Conservation (phyloP, 306 rosid genomes). For the Malus sieversii region DNA sequence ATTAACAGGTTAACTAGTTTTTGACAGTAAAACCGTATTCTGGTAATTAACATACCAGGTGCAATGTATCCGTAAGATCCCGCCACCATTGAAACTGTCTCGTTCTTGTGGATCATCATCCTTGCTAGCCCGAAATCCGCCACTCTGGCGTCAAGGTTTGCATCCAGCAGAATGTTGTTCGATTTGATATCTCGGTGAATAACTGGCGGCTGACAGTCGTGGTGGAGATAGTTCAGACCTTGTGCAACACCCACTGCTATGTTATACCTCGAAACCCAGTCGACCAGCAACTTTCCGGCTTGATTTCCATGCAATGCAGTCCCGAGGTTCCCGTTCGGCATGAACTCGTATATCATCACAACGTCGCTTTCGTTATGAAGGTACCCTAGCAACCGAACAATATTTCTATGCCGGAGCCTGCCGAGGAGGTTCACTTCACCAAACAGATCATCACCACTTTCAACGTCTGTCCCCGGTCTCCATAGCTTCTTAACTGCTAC, state of each 20-base stretch:
- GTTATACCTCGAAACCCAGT: slow-evolving; percentile 86
- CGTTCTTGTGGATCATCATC: slow-evolving; percentile 69
- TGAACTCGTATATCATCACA: slow-evolving; percentile 71
- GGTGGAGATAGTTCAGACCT: slow-evolving; percentile 79
- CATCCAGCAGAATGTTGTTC: slow-evolving; percentile 82
- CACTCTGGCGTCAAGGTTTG: slow-evolving; percentile 65
- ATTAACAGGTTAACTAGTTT: background rate
- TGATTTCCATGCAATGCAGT: slow-evolving; percentile 66
- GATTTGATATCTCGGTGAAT: slow-evolving; percentile 86
- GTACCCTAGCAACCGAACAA: slow-evolving; percentile 70
- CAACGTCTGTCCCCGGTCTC: slow-evolving; percentile 46
- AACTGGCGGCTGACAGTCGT: slow-evolving; percentile 73
- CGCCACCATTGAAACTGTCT: slow-evolving; percentile 76
- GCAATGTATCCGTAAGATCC: slow-evolving; percentile 97
- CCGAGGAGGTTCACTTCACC: slow-evolving; percentile 80
- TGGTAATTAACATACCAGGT: slow-evolving; percentile 49
- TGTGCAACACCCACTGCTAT: slow-evolving; percentile 85
- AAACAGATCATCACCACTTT: slow-evolving; percentile 44
- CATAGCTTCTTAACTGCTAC: slow-evolving; percentile 91
- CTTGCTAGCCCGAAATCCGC: slow-evolving; percentile 94
- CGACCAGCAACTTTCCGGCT: slow-evolving; percentile 52
- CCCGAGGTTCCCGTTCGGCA: slow-evolving; percentile 86
- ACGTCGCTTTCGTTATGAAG: slow-evolving; percentile 70
- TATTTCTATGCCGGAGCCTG: slow-evolving; percentile 80
- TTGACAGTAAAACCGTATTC: background rate